A percentile compares a stretch with the other conserved stretches of the same genome.
These are phyloP conservation scores for Blastobotrys muscicola DNA, from an alignment of 805 yeast species.

Conservation along the genomic window DNA sequence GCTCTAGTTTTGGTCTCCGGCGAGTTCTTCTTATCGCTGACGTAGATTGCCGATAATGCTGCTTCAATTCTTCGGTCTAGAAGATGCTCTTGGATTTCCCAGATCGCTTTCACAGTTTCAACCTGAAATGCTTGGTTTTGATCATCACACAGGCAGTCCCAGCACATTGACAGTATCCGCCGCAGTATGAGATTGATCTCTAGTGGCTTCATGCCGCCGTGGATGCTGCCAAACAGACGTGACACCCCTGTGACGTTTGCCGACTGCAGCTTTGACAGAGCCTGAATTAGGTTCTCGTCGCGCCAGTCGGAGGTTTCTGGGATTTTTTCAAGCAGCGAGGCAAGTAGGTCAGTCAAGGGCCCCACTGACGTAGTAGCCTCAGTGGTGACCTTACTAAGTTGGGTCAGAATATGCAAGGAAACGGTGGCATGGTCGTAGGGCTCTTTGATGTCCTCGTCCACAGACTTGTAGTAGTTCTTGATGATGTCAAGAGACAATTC, in stretches of 20 bases:
- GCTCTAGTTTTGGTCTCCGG: constrained; percentile 37
- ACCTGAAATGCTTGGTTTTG: constrained; percentile 45
- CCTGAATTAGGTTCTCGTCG: constrained; percentile 27
- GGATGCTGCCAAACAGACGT: background rate
- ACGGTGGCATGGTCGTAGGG: constrained; percentile 7
- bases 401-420: constrained; percentile 12
- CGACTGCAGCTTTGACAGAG: constrained; percentile 14
- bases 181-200: constrained; percentile 23
- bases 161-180: background rate
- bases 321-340: constrained; percentile 34
- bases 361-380: background rate
- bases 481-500: constrained; percentile 20
- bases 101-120: constrained; percentile 58
- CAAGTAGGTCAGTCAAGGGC: constrained; percentile 5
- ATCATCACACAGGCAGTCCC: background rate
- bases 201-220: constrained; percentile 3
- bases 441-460: constrained; percentile 4
- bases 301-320: constrained; percentile 35
- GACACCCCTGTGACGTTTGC: background rate
- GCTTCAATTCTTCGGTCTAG: constrained; percentile 59
- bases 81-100: constrained; percentile 46
- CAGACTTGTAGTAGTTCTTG: constrained; percentile 8
- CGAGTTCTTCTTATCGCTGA: constrained; percentile 19
- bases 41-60: constrained; percentile 49
- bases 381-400: constrained; percentile 2